These are phyloP conservation scores for Cystobasidiopsis lactophilus DNA, from an alignment of 768 basidiomycete genomes.

Conservation along the genomic window DNA sequence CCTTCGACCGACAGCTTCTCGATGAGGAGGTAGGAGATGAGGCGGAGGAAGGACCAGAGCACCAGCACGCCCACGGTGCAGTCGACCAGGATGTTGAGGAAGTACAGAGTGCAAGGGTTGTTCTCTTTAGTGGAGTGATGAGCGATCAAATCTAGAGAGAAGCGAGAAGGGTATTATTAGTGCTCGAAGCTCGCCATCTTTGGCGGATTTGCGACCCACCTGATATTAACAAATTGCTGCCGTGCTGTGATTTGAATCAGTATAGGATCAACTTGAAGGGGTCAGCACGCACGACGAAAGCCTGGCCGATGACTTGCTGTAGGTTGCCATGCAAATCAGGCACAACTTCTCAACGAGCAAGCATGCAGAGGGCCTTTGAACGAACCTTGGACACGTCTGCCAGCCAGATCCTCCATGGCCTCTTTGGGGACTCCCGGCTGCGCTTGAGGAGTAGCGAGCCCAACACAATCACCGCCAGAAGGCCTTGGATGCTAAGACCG, in stretches of 20 bases:
- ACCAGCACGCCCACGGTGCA: conserved; percentile 72
- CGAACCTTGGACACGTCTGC: conserved; percentile 17
- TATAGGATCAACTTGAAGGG: not conserved
- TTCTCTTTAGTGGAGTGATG: conserved; percentile 33
- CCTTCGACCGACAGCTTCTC: conserved; percentile 46
- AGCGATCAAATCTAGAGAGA: conserved; percentile 52
- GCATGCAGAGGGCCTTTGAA: not conserved
- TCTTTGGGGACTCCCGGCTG: conserved; percentile 58
- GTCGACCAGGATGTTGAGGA: conserved; percentile 78
- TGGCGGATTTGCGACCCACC: not conserved
- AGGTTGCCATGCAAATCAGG: conserved; percentile 55
- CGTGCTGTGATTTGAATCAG: not conserved
- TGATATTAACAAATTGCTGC: conserved; percentile 2
- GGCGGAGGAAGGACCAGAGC: conserved; percentile 34
- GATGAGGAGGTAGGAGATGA: conserved; percentile 41
- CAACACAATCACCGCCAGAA: conserved; percentile 82
- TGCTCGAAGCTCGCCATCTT: too few relatives aligned
- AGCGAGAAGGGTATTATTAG: conserved; percentile 21
- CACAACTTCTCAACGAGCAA: conserved; percentile 33
- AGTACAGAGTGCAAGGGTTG: conserved; percentile 59
- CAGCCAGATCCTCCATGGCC: conserved; percentile 84
- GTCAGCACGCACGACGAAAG: not conserved
- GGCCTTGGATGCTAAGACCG: conserved; percentile 45
- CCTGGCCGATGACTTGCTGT: conserved; percentile 38
- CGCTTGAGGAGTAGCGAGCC: conserved; percentile 69